Conservation (phyloP, 805 yeast species). For the Wickerhamiella occidentalis region DNA sequence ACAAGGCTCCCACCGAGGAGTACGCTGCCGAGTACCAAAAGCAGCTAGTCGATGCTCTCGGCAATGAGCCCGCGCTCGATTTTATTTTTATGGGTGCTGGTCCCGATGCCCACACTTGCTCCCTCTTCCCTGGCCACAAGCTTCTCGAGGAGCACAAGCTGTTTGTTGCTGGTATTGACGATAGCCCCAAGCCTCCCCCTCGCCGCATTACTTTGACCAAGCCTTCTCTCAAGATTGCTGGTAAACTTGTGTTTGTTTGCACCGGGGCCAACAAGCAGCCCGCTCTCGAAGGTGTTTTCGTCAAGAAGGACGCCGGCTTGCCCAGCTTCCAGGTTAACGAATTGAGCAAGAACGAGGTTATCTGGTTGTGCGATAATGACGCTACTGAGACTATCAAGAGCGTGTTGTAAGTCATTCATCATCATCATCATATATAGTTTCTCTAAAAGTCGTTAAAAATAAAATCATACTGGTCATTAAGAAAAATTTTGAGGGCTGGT, state of each 20-base stretch:
- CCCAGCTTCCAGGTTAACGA: constrained; percentile 72
- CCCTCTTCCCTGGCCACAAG: constrained; percentile 75
- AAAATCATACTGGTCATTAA: neutral
- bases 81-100: constrained; percentile 78
- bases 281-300: constrained; percentile 57
- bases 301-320: constrained; percentile 28
- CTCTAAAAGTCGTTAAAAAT: neutral
- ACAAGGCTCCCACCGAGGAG: constrained; percentile 39
- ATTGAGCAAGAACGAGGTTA: constrained; percentile 36
- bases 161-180: constrained; percentile 52
- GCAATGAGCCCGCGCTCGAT: constrained; percentile 34
- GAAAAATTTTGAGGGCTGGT: neutral
- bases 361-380: constrained; percentile 76
- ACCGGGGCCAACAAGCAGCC: constrained; percentile 78
- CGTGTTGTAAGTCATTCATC: neutral
- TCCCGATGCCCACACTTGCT: constrained; percentile 93
- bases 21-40: constrained; percentile 55
- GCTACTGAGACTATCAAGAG: constrained; percentile 42
- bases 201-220: constrained; percentile 79
- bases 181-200: constrained; percentile 91
- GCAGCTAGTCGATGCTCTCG: constrained; percentile 40
- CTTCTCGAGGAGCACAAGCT: constrained; percentile 44
- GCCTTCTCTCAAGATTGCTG: constrained; percentile 50
- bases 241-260: constrained; percentile 65
- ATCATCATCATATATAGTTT: neutral